These are phyloP conservation scores for Didymella lethalis DNA, from an alignment of 2,329 filamentous ascomycete species.

Conservation along the genomic window DNA sequence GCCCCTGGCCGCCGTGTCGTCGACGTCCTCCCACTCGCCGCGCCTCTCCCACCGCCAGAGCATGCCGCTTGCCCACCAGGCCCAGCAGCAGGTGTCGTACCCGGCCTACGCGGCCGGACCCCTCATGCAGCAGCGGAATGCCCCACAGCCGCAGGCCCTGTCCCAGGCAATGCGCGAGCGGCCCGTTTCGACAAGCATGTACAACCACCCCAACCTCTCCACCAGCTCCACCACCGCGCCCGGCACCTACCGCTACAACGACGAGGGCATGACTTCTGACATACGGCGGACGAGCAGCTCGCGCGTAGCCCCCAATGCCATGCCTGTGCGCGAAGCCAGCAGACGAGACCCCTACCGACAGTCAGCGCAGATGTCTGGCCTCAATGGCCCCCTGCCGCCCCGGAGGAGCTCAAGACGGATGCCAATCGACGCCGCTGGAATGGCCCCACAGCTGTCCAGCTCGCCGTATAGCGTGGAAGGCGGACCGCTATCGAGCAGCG, in stretches of 20 bases:
- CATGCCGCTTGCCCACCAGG: slow-evolving; percentile 54
- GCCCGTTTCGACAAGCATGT: slow-evolving; percentile 57
- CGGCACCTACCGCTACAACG: slow-evolving; percentile 58
- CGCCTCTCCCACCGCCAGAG: slow-evolving; percentile 54
- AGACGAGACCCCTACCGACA: slow-evolving; percentile 74
- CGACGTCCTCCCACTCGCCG: slow-evolving; percentile 40
- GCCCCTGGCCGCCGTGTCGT: slow-evolving; percentile 33
- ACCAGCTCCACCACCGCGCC: slow-evolving; percentile 53
- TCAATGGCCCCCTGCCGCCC: slow-evolving; percentile 72
- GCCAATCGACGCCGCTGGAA: slow-evolving; percentile 57
- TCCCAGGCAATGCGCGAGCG: slow-evolving; percentile 46
- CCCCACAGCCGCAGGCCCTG: slow-evolving; percentile 29
- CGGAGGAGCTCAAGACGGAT: slow-evolving; percentile 79
- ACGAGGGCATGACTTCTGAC: slow-evolving; percentile 49
- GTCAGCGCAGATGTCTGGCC: slow-evolving; percentile 61
- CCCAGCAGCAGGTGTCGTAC: slow-evolving; percentile 49
- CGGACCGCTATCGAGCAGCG: slow-evolving; percentile 70
- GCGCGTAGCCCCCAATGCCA: slow-evolving; percentile 65
- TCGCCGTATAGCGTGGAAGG: slow-evolving; percentile 64
- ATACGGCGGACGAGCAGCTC: slow-evolving; percentile 67
- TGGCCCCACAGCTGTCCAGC: slow-evolving; percentile 37
- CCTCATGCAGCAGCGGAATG: slow-evolving; percentile 39
- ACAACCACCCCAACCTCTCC: slow-evolving; percentile 59
- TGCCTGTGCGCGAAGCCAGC: slow-evolving; percentile 73
- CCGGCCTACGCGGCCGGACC: slow-evolving; percentile 40